Percentiles rank a stretch among this genome's conserved stretches.
Conservation (phyloP, 1,284 basidiomycete genomes). For the Apiotrichum sp. region DNA sequence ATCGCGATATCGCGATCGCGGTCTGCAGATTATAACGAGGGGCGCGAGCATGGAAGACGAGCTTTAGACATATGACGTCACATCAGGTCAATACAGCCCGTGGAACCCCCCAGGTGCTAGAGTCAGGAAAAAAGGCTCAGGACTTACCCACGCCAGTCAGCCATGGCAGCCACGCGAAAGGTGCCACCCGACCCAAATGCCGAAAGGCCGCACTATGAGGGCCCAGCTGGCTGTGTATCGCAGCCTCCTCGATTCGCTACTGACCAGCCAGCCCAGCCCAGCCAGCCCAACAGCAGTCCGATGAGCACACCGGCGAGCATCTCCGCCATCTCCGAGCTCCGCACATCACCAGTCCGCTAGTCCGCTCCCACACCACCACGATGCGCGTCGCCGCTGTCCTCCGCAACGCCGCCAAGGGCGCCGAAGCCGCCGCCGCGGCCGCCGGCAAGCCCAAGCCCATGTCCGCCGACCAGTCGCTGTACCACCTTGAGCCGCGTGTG, state of each 20-base stretch:
- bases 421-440: slow-evolving; percentile 22
- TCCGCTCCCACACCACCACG: not conserved
- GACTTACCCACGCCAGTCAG: too few species aligned
- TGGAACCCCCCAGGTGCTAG: too few species aligned
- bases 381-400: slow-evolving; percentile 26
- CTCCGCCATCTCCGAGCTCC: not conserved
- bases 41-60: too few species aligned
- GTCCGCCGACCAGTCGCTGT: slow-evolving; percentile 71
- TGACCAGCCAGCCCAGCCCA: not conserved
- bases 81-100: too few species aligned
- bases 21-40: too few species aligned
- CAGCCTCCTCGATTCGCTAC: not conserved
- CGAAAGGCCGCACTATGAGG: not conserved
- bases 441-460: slow-evolving; percentile 41
- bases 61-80: too few species aligned
- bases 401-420: slow-evolving; percentile 29
- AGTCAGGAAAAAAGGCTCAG: too few species aligned
- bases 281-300: not conserved
- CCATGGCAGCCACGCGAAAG: not conserved
- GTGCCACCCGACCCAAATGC: not conserved
- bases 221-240: not conserved
- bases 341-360: not conserved
- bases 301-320: not conserved
- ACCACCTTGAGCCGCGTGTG: slow-evolving; percentile 74
- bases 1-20: too few species aligned